Evolutionary conservation across 2,329 filamentous ascomycete genomes (phyloP), one percentile per base, ranked within the genome.

Genomic region (Penicillium decumbens): DNA sequence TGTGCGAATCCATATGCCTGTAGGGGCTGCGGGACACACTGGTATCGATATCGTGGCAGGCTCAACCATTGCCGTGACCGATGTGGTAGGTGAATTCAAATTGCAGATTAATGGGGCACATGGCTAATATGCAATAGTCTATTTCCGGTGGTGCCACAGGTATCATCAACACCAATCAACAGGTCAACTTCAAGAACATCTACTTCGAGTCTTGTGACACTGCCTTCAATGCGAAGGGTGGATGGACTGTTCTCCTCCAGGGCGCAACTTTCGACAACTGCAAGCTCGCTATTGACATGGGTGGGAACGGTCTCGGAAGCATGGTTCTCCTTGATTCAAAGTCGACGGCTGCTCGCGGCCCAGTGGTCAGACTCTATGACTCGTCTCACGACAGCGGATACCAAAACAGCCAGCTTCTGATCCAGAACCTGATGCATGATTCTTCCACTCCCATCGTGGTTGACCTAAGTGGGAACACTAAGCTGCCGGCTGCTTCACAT

Each of bases 181-280:
- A 68, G 41, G 64, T 64, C 46, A 63, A 65, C 33, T 65, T 68
- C 54, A 82, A 82, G 62, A 66, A 71, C 1, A 65, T 74, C 30
- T 78, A 73, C 61, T 87, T 83, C 67, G 78, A 74, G 51, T 83
- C 82, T 57, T 85, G 83, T 60, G 79, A 76, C 3, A 75, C 74
- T 2, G 65, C 71, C 0, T 73, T 85, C 39, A 33, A 53, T 6
- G 73, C 72, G 0, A 72, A 56, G 2, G 65, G 63, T 10, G 65
- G 65, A 33, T 64, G 53, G 41, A 63, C 61, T 3, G 59, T 63
- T 2, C 55, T 67, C 2, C 49, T 65, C 3, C 59, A 65, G 25
- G 47, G 56, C 4, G 64, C 59, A 7, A 56, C 43, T 1, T 69
- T 70, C 23, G 58, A 64, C 15, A 59, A 50, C 6, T 66, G 55